Percentiles rank a stretch among this genome's conserved stretches.
Evolutionary conservation across 768 basidiomycete genomes (phyloP).

Genomic region (Hypholoma sublateritium): DNA sequence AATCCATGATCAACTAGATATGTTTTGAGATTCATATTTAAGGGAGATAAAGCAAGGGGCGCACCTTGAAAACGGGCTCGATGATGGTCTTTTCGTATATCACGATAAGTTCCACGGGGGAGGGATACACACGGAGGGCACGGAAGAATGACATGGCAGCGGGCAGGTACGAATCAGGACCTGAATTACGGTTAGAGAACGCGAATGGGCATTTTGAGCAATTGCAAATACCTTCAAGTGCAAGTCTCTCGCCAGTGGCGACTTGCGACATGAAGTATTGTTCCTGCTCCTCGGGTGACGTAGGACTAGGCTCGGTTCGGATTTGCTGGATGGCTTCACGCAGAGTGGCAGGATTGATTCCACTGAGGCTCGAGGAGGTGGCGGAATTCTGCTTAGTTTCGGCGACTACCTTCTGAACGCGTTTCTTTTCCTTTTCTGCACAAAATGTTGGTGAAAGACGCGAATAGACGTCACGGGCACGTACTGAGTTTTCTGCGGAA

Average conservation of each 20-base stretch:
- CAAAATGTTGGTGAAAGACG: constrained; percentile 10
- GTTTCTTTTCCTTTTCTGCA: constrained; percentile 91
- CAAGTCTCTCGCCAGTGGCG: constrained; percentile 81
- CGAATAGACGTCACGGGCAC: constrained; percentile 31
- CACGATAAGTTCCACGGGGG: constrained; percentile 89
- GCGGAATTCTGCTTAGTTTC: constrained; percentile 45
- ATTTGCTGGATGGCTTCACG: constrained; percentile 63
- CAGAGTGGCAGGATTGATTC: constrained; percentile 52
- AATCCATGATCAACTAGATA: constrained; percentile 58
- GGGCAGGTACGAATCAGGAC: constrained; percentile 72
- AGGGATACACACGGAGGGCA: constrained; percentile 91
- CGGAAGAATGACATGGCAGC: constrained; percentile 92
- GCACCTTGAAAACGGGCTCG: constrained; percentile 73
- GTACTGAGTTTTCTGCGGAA: constrained; percentile 89
- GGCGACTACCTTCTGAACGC: constrained; percentile 66
- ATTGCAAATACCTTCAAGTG: constrained; percentile 61
- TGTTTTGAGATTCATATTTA: constrained; percentile 5
- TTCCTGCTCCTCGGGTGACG: constrained; percentile 77
- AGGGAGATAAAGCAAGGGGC: constrained; percentile 13
- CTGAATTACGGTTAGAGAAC: constrained; percentile 37
- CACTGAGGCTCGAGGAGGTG: constrained; percentile 21
- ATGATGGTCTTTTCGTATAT: constrained; percentile 94
- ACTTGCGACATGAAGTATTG: constrained; percentile 91
- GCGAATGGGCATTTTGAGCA: background rate
- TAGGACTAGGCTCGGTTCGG: constrained; percentile 67